These are phyloP conservation scores for Clarireedia monteithiana DNA, from an alignment of 2,329 filamentous ascomycete species.

Conservation along the genomic window DNA sequence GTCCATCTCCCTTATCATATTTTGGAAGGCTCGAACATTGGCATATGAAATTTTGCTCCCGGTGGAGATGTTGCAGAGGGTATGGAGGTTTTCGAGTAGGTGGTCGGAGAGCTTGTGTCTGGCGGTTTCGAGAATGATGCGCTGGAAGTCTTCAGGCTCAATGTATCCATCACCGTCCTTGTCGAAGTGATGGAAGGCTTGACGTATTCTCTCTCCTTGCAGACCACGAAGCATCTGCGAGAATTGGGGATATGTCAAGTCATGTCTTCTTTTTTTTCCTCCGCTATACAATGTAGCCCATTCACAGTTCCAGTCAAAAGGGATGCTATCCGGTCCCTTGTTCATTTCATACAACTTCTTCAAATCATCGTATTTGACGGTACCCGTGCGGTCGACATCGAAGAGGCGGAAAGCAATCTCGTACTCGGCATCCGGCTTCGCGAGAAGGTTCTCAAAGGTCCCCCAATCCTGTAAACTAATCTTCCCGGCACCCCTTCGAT, in stretches of 20 bases:
- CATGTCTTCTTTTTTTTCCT: constrained; percentile 76
- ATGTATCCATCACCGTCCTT: constrained; percentile 91
- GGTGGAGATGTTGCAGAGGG: constrained; percentile 87
- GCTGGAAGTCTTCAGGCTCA: constrained; percentile 89
- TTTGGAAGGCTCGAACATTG: constrained; percentile 95
- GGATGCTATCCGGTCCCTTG: constrained; percentile 76
- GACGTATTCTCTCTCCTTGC: constrained; percentile 90
- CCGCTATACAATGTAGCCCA: constrained; percentile 96
- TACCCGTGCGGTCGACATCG: constrained; percentile 74
- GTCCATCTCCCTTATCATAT: constrained; percentile 97
- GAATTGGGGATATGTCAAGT: constrained; percentile 93
- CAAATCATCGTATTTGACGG: constrained; percentile 86
- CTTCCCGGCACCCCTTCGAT: constrained; percentile 65
- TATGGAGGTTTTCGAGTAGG: constrained; percentile 80
- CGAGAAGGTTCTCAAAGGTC: constrained; percentile 87
- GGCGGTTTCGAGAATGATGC: constrained; percentile 88
- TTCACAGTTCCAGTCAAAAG: constrained; percentile 95
- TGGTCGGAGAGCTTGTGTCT: constrained; percentile 97
- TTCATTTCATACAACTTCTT: constrained; percentile 78
- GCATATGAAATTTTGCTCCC: constrained; percentile 95
- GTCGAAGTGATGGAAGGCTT: constrained; percentile 90
- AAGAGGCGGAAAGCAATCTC: constrained; percentile 97
- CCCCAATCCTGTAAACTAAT: constrained; percentile 81
- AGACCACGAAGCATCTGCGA: constrained; percentile 95
- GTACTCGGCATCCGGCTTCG: constrained; percentile 95